These are phyloP conservation scores for Eucalyptus tenuipes DNA, from an alignment of 345 rosid species.

Conservation along the genomic window DNA sequence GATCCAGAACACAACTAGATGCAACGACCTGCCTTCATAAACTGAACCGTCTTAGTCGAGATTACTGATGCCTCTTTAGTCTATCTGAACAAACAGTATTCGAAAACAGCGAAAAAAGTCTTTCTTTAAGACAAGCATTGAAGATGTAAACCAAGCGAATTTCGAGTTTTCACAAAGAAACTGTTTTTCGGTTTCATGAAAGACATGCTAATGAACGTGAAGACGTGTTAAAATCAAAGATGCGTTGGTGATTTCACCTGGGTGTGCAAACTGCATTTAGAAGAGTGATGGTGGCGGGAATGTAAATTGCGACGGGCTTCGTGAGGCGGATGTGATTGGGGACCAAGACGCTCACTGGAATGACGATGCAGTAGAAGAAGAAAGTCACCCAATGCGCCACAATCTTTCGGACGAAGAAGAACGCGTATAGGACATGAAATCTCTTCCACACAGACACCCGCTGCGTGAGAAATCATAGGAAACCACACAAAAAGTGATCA, in stretches of 20 bases:
- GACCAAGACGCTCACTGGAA: conserved; percentile 33
- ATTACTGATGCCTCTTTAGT: not conserved
- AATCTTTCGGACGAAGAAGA: conserved; percentile 40
- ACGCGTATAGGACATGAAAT: conserved; percentile 30
- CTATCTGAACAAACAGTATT: not conserved
- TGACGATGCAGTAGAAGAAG: conserved; percentile 42
- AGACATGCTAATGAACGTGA: not conserved
- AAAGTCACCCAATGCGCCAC: conserved; percentile 32
- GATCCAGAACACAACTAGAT: conserved; percentile 40
- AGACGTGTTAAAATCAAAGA: not conserved
- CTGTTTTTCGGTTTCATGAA: not conserved
- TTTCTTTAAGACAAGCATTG: not conserved
- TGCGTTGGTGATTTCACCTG: conserved; percentile 7
- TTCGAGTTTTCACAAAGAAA: not conserved
- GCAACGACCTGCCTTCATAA: conserved; percentile 26
- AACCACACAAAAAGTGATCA: not conserved
- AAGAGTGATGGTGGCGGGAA: conserved; percentile 38
- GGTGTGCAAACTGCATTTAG: conserved; percentile 33
- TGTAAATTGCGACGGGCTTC: conserved; percentile 32
- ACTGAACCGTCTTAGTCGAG: not conserved
- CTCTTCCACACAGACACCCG: conserved; percentile 39
- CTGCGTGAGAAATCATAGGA: not conserved
- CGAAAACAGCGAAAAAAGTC: not conserved
- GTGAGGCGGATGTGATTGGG: conserved; percentile 30
- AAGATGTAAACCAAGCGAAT: not conserved